Base-by-base conservation (phyloP, 371 early-diverging fungal genomes). In the Rhizopus sp. region DNA sequence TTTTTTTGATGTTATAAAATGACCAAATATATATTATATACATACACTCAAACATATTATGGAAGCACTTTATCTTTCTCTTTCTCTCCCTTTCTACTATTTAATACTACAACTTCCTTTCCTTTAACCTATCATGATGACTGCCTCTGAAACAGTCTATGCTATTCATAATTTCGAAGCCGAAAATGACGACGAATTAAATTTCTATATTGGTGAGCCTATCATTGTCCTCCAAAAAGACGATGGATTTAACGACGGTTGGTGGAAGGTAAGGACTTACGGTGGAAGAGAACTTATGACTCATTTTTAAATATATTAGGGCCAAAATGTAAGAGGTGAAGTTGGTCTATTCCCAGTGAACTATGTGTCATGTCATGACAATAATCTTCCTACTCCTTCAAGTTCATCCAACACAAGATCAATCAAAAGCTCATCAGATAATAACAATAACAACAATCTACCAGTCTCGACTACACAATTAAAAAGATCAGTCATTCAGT, bases 221-320 rank as follows among this genome's bases (percentile, higher is more conserved):
- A 80, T 93, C 23, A 63, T 86, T 40, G 86, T 93, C 4, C 63
- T 91, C 12, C 88, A 91, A 62, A 82, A 81, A 63, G 93, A 93
- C 66, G 91, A 91, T 42, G 78, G 83, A 16, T 92, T 84, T 66
- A 75, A 80, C 39, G 93, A 93, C 74, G 92, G 92, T 30, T 93
- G 93, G 93, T 93, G 91, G 90, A 83, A 87, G 86, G 91, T 88
- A 84, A 59, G 49, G 17, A 4, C 7, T 17, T 29, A 16, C 17
- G 13, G 4, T n/a, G 7, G n/a, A 42, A 2, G 15, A 41, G n/a
- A 31, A 53, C 31, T 40, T 16, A 39, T 23, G 23, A 23, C 23
- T 23, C 23, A 34, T 34, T 7, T 39, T 32, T 9, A 40, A 10
- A 15, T 23, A 60, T 31, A 10, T 7, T 42, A 71, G 70, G 70